A percentile compares a stretch with the other conserved stretches of the same genome.
Evolutionary conservation across 495 filamentous ascomycete genomes (phyloP).

Genomic region (Sordaria brevicollis): DNA sequence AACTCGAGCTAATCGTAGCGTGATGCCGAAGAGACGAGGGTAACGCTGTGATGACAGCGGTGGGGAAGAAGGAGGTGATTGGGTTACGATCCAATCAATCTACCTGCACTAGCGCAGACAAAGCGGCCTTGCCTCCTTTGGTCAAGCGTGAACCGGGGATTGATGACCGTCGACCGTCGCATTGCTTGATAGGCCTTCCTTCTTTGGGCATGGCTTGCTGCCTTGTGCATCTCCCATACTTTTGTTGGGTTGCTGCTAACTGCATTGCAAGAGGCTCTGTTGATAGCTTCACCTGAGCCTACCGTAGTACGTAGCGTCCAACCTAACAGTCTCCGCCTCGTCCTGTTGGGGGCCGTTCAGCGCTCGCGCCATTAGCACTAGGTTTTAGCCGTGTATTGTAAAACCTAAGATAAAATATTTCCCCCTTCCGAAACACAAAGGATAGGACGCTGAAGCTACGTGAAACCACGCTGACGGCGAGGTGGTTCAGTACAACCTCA

Average conservation of each 20-base stretch:
- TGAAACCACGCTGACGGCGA: not conserved
- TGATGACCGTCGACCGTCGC: not conserved
- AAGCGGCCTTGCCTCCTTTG: not conserved
- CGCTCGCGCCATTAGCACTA: not conserved
- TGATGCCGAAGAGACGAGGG: not conserved
- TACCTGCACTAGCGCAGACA: not conserved
- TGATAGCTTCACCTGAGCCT: not conserved
- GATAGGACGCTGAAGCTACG: not conserved
- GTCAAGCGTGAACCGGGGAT: not conserved
- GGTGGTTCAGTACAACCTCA: not conserved
- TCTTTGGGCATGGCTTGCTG: not conserved
- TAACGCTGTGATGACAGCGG: not conserved
- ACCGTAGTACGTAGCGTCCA: not conserved
- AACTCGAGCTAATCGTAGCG: not conserved
- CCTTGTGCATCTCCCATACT: not conserved
- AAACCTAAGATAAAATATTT: not conserved
- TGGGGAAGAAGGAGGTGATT: not conserved
- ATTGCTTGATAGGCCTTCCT: not conserved
- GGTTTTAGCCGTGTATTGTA: not conserved
- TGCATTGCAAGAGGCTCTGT: not conserved
- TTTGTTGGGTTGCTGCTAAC: not conserved
- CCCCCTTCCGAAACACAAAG: not conserved
- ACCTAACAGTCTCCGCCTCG: not conserved
- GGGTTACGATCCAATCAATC: not conserved
- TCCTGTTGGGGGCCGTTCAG: not conserved